Evolutionary conservation across 1,284 basidiomycete genomes (phyloP).

Genomic region (Papiliotrema terrestris): DNA sequence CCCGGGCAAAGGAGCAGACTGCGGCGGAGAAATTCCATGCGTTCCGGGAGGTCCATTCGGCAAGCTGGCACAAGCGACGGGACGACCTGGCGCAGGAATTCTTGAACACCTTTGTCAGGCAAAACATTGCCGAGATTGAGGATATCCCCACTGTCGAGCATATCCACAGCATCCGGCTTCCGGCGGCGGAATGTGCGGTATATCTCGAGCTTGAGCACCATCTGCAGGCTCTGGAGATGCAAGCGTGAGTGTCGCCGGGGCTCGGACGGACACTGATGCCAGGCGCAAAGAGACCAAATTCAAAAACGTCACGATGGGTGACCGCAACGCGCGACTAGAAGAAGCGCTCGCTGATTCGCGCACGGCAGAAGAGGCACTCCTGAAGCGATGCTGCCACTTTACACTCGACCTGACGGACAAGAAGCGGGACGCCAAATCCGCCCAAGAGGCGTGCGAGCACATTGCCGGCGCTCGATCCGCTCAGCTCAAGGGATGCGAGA

Average conservation of each 20-base stretch:
- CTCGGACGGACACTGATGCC: conserved; percentile 7
- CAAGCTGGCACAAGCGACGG: conserved; percentile 87
- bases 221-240: conserved; percentile 57
- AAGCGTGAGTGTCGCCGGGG: conserved; percentile 30
- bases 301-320: conserved; percentile 55
- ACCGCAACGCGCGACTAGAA: conserved; percentile 81
- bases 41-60: conserved; percentile 86
- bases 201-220: conserved; percentile 96
- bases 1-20: conserved; percentile 76
- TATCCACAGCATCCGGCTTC: conserved; percentile 66
- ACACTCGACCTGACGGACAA: conserved; percentile 63
- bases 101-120: conserved; percentile 76
- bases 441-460: conserved; percentile 86
- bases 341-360: conserved; percentile 84
- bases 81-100: conserved; percentile 80
- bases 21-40: conserved; percentile 92
- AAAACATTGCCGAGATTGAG: conserved; percentile 95
- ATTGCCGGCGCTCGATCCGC: conserved; percentile 76
- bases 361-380: conserved; percentile 83
- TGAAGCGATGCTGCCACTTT: conserved; percentile 92
- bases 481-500: conserved; percentile 74
- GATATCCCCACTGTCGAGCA: conserved; percentile 80
- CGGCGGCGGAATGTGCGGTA: conserved; percentile 90
- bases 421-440: conserved; percentile 53
- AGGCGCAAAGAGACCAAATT: conserved; percentile 74